phyloP scores from a whole-genome alignment of 352 stramenopile species.

The Globisporangium middletonii region DNA sequence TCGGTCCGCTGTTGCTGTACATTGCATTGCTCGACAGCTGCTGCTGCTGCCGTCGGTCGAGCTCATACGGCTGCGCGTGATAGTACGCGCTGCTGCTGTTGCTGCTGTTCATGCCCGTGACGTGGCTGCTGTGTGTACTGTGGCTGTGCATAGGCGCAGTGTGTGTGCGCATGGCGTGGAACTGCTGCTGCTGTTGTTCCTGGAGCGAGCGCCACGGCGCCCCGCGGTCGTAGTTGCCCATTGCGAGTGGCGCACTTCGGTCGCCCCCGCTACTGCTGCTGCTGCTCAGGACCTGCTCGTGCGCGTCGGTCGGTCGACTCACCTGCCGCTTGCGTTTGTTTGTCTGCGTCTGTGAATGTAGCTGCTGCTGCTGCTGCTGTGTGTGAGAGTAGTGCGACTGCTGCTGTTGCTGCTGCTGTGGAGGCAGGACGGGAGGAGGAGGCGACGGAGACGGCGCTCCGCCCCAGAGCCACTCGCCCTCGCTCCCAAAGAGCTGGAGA shows the following conservation, averaged over 20 bases:
- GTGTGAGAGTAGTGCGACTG: not conserved
- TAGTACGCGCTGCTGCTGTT: constrained; percentile 7
- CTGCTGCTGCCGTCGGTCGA: constrained; percentile 12
- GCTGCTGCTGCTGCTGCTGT: constrained; percentile 1
- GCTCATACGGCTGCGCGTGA: constrained; percentile 4
- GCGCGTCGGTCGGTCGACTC: not conserved
- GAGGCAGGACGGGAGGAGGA: constrained; percentile 1
- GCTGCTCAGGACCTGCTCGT: not conserved
- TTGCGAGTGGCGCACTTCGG: constrained; percentile 10
- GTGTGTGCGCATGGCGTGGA: constrained; percentile 7
- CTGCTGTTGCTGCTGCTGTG: not conserved
- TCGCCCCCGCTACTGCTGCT: not conserved
- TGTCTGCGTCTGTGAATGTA: constrained; percentile 5
- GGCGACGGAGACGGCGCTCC: not conserved
- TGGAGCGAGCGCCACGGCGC: constrained; percentile 44
- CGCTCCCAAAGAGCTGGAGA: constrained; percentile 10
- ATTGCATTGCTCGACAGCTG: constrained; percentile 1
- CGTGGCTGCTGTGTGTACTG: not conserved
- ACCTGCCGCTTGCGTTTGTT: not conserved
- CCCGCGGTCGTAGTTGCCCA: constrained; percentile 60
- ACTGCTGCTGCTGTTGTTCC: constrained; percentile 15
- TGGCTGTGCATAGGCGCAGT: not conserved
- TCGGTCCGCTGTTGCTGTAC: not conserved
- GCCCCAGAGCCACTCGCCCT: constrained; percentile 26
- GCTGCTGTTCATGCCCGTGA: not conserved